phyloP scores from a whole-genome alignment of 306 rosid genomes.

The Trifolium subterraneum region DNA sequence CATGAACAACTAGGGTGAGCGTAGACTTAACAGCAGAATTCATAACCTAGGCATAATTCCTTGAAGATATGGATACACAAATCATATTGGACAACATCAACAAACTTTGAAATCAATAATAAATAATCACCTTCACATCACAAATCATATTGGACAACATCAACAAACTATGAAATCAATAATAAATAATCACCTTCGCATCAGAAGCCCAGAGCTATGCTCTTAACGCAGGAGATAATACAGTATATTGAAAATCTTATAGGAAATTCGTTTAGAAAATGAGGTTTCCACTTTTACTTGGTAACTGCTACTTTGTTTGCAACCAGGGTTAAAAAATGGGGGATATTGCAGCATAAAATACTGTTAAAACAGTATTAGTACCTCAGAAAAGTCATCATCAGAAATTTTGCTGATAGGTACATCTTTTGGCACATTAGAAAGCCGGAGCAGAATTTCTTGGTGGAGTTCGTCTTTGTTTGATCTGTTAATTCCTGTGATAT shows the following conservation, averaged over 20 bases:
- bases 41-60: constrained; percentile 26
- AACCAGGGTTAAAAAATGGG: constrained; percentile 19
- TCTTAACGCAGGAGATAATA: constrained; percentile 17
- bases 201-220: constrained; percentile 23
- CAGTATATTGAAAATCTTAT: constrained; percentile 12
- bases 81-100: constrained; percentile 20
- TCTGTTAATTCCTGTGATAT: constrained; percentile 58
- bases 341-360: constrained; percentile 17
- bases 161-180: constrained; percentile 19
- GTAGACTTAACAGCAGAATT: constrained; percentile 34
- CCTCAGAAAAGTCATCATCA: constrained; percentile 76
- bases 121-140: constrained; percentile 21
- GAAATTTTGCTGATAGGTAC: constrained; percentile 66
- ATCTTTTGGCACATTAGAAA: constrained; percentile 50
- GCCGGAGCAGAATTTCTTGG: constrained; percentile 55
- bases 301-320: constrained; percentile 30
- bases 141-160: constrained; percentile 20
- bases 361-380: constrained; percentile 43
- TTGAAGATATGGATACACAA: constrained; percentile 17
- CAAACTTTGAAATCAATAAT: constrained; percentile 2
- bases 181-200: constrained; percentile 19
- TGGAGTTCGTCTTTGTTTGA: constrained; percentile 42
- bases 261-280: constrained; percentile 1
- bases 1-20: constrained; percentile 25
- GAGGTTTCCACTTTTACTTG: constrained; percentile 22